phyloP scores from a whole-genome alignment of 306 rosid species.

The Cucurbita argyrosperma region DNA sequence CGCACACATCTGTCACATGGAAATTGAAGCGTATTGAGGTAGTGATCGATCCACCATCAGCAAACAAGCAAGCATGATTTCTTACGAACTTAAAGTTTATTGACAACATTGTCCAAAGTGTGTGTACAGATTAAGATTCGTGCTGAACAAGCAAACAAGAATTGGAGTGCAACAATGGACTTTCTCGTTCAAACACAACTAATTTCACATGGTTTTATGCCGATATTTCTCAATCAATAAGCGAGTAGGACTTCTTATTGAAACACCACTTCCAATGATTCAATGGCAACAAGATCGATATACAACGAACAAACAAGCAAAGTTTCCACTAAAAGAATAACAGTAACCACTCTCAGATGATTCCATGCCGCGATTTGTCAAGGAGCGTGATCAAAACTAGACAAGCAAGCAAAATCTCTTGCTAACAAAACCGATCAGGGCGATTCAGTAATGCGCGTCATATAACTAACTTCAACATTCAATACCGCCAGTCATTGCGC shows the following conservation, averaged over 20 bases:
- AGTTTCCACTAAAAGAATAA: neutral
- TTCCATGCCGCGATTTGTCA: no score
- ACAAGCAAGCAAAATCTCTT: no score
- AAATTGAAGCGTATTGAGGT: neutral
- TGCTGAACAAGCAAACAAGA: neutral
- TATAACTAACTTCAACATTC: no score
- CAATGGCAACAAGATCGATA: neutral
- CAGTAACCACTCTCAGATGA: no score
- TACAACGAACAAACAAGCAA: neutral
- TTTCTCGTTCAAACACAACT: no score
- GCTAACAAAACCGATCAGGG: no score
- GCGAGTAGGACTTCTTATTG: neutral
- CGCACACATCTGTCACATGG: constrained; percentile 34
- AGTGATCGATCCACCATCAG: no score
- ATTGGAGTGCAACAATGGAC: neutral
- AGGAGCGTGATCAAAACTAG: no score
- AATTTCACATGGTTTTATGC: neutral
- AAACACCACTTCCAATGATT: neutral
- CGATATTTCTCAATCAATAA: neutral
- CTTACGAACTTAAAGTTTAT: no score
- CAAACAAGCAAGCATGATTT: neutral
- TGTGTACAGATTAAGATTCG: neutral
- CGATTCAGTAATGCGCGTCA: no score
- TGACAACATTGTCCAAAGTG: neutral
- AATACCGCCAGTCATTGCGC: neutral